Conservation (phyloP, 768 basidiomycete genomes). For the Gelatoporia subvermispora region DNA sequence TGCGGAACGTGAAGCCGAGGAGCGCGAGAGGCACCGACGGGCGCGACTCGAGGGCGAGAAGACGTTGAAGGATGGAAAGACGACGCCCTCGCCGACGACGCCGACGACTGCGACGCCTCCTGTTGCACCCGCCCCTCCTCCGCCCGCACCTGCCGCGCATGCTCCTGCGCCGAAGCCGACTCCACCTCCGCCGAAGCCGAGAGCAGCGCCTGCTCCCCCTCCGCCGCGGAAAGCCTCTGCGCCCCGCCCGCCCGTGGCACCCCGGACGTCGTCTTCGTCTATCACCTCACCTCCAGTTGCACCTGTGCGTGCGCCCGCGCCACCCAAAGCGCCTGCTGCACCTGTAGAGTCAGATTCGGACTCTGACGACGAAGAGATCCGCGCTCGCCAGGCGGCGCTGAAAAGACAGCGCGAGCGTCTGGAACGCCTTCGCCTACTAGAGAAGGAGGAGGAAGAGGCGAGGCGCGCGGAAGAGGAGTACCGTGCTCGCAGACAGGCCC, state of each 20-base stretch:
- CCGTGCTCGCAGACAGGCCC: constrained; percentile 24
- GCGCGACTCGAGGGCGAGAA: constrained; percentile 76
- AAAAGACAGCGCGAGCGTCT: constrained; percentile 66
- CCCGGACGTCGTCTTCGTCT: constrained; percentile 15
- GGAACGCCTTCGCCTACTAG: constrained; percentile 64
- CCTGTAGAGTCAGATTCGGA: constrained; percentile 56
- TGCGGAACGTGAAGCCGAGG: constrained; percentile 79
- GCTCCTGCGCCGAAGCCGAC: constrained; percentile 39
- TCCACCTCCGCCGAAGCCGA: constrained; percentile 32
- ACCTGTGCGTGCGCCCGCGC: constrained; percentile 31
- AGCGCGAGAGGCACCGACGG: constrained; percentile 65
- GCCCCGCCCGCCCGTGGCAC: constrained; percentile 26
- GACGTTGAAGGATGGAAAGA: constrained; percentile 47
- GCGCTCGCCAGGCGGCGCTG: constrained; percentile 65
- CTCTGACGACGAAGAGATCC: constrained; percentile 70
- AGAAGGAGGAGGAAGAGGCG: constrained; percentile 60
- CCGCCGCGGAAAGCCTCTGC: constrained; percentile 35
- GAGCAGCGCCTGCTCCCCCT: constrained; percentile 29
- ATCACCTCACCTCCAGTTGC: constrained; percentile 20
- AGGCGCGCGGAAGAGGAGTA: constrained; percentile 41
- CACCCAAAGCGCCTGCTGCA: constrained; percentile 31
- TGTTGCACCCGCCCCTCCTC: constrained; percentile 19
- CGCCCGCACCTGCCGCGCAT: constrained; percentile 24
- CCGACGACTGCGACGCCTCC: constrained; percentile 21
- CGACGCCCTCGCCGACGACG: constrained; percentile 31